These are phyloP conservation scores for Colletotrichum destructivum DNA, from an alignment of 2,329 filamentous ascomycete genomes.

Conservation along the genomic window DNA sequence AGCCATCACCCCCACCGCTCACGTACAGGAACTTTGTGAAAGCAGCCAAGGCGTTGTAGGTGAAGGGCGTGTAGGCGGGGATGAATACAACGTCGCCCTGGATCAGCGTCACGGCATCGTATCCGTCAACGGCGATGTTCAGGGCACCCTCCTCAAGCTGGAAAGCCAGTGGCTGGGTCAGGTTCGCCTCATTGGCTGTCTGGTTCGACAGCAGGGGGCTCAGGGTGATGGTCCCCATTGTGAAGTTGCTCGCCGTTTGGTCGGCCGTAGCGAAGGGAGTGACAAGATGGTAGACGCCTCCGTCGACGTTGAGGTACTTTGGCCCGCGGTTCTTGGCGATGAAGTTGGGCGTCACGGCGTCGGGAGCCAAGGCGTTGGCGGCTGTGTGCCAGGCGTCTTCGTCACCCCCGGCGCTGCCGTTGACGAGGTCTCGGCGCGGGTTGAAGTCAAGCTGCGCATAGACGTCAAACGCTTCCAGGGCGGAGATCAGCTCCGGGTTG, in stretches of 20 bases:
- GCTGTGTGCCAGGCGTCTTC: conserved; percentile 56
- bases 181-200: conserved; percentile 17
- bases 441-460: conserved; percentile 58
- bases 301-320: conserved; percentile 57
- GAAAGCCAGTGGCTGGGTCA: conserved; percentile 41
- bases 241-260: conserved; percentile 59
- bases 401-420: conserved; percentile 55
- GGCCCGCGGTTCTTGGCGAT: conserved; percentile 62
- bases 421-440: conserved; percentile 57
- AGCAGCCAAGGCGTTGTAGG: conserved; percentile 45
- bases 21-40: conserved; percentile 49
- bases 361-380: conserved; percentile 50
- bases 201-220: conserved; percentile 30
- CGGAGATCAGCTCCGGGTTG: conserved; percentile 51
- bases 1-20: conserved; percentile 45
- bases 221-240: conserved; percentile 60
- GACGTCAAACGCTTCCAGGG: conserved; percentile 59
- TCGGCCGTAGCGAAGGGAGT: conserved; percentile 58
- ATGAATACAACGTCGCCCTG: conserved; percentile 49
- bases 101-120: conserved; percentile 44
- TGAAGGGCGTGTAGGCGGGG: conserved; percentile 43
- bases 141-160: conserved; percentile 49
- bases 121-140: conserved; percentile 44
- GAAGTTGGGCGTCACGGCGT: conserved; percentile 56
- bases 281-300: conserved; percentile 58